Evolutionary conservation across 768 basidiomycete species (phyloP), one percentile per base, ranked within the genome.

Genomic region (Pluteus cervinus): DNA sequence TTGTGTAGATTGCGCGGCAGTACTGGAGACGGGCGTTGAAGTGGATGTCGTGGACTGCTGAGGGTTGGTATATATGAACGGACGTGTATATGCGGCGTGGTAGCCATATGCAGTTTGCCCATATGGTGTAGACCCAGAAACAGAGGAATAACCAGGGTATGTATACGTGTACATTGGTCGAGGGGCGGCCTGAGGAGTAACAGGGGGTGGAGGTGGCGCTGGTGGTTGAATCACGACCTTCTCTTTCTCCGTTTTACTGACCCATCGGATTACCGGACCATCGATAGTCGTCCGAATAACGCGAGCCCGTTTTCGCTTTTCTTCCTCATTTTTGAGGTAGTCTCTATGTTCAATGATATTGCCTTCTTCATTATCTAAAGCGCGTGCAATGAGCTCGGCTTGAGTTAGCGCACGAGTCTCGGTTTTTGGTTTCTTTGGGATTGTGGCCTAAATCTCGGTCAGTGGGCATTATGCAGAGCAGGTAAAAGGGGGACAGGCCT

Each of bases 281-380:
- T 76, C 63, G 6, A 81, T 66, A 8, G 65, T 55, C n/a, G 71
- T 63, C 29, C 82, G 76, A 20, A 81, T 74, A 17, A 79, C 78
- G 12, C 66, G 67, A 17, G 75, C 80, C 22, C 76, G 76, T 50
- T 74, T 78, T 6, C 87, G 76, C 47, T 86, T 88, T 58, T 88
- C 86, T 51, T 87, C 88, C 48, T 93, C 90, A 2, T 77, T 58
- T 34, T 69, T 73, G 20, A 92, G 75, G 51, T 91, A 92, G 47
- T 89, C 75, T 24, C 75, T 68, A 45, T 92, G 86, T 32, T 87
- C 80, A 4, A 69, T 68, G 15, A 81, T 77, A 53, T 93, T 93
- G 0, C 81, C 79, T 56, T 90, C 89, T 56, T 92, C 90, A 36
- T 80, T 87, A 49, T 90, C 86, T 12, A 92, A 73, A 0, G 90